Base-by-base conservation (phyloP, 805 yeast species). In the Saccharomyces mikatae region DNA sequence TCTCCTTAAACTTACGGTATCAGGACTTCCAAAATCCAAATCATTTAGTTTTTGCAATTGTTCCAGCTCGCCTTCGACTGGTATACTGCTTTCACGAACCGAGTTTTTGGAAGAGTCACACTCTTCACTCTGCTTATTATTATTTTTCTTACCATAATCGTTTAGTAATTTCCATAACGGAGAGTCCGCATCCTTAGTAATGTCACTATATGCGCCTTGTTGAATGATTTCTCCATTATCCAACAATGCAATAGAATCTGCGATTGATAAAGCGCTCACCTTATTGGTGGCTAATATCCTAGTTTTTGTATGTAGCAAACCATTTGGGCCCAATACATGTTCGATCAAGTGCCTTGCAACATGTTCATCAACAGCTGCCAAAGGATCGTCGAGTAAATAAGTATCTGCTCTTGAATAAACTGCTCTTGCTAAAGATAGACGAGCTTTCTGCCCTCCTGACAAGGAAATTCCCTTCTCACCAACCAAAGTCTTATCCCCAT, bases 371-470 rank as follows among this genome's bases (percentile, higher is more conserved):
- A 94, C 99, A 27, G 99, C 99, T 68, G 96, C 86, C 56, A 94
- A 78, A 9, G 96, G 88, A 71, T 94, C 99, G 69, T 94, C 99
- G 58, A 94, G 73, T 46, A 94, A 73, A 68, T 89, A 90, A 30
- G 94, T 81, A 66, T 94, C 98, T 2, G 98, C 95, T 60, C 98
- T 79, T 11, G 96, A 81, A 68, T 94, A 94, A 9, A 94, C 96
- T 11, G 99, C 97, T 68, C 99, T 81, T 0, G 99, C 99, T 52
- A 94, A 78, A 1, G 96, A 84, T 41, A 94, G 78, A 69, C 99
- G 83, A 0, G 99, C 98, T 77, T 94, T 94, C 71, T 94, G 99
- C 48, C 99, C 99, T 51, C 99, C 99, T 46, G 96, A 88, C 50
- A 94, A 76, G 13, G 97, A 89, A 51, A 94, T 91, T 59, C 99